These are phyloP conservation scores for Secale cereale DNA, from an alignment of 176 grass and related monocot genomes.

Conservation along the genomic window DNA sequence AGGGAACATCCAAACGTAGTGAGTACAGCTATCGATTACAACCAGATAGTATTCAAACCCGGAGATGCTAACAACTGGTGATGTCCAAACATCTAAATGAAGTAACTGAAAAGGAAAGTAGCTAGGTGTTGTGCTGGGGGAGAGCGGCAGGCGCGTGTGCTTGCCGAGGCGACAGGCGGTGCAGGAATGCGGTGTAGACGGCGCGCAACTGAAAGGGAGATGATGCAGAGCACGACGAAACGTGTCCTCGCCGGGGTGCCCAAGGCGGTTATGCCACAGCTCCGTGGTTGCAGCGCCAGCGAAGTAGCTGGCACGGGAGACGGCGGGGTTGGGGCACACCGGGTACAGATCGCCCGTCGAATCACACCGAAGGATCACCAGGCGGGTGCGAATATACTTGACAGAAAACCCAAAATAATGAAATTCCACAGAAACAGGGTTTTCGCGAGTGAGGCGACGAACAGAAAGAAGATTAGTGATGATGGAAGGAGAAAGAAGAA, in stretches of 20 bases:
- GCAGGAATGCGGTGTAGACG: background rate
- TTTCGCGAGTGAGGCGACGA: too few relatives aligned
- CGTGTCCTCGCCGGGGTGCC: background rate
- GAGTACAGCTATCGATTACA: background rate
- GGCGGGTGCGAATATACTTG: too few relatives aligned
- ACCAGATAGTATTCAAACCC: background rate
- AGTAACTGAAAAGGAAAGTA: background rate
- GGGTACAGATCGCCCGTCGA: too few relatives aligned
- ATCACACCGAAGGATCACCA: too few relatives aligned
- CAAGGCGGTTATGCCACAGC: background rate
- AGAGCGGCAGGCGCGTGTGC: background rate
- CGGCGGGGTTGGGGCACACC: too few relatives aligned
- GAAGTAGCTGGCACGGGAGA: too few relatives aligned
- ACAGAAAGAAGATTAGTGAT: too few relatives aligned
- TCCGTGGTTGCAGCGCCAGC: too few relatives aligned
- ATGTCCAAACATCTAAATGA: background rate
- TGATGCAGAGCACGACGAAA: too few relatives aligned
- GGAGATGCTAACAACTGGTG: background rate
- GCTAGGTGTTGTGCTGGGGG: background rate
- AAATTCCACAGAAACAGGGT: too few relatives aligned
- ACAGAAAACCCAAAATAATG: too few relatives aligned
- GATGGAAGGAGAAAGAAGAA: too few relatives aligned
- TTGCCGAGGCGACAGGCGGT: background rate
- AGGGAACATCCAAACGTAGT: background rate
- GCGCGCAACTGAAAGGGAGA: background rate